Evolutionary conservation across 2,329 filamentous ascomycete species (phyloP).

Genomic region (Calonectria ilicicola): DNA sequence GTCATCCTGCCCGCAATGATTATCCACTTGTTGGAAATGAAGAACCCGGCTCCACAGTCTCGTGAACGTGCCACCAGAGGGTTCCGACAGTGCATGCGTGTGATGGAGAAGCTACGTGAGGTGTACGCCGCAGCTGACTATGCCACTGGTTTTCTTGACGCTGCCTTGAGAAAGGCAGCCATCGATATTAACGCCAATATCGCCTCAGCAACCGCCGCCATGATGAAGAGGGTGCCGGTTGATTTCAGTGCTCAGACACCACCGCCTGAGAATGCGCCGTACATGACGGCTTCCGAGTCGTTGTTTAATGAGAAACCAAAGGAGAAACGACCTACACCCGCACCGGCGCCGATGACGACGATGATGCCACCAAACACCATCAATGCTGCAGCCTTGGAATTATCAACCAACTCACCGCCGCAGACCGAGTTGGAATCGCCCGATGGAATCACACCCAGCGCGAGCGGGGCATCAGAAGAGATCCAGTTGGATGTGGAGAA

Average conservation of each 20-base stretch:
- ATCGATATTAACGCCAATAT: conserved; percentile 71
- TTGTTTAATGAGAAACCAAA: conserved; percentile 50
- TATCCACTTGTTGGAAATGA: conserved; percentile 93
- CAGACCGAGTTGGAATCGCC: conserved; percentile 57
- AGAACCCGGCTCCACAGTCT: conserved; percentile 79
- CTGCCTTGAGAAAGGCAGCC: conserved; percentile 87
- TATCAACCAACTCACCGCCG: conserved; percentile 56
- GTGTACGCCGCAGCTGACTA: conserved; percentile 96
- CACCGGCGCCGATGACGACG: conserved; percentile 27
- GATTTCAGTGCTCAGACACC: conserved; percentile 61
- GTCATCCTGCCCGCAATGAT: conserved; percentile 93
- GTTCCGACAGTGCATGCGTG: conserved; percentile 92
- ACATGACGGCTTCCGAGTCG: conserved; percentile 56
- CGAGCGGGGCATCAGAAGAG: conserved; percentile 58
- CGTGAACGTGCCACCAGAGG: conserved; percentile 81
- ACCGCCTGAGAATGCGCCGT: conserved; percentile 63
- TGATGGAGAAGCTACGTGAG: conserved; percentile 88
- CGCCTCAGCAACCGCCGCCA: conserved; percentile 46
- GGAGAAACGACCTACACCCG: conserved; percentile 28
- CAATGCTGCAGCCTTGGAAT: conserved; percentile 51
- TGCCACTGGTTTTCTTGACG: conserved; percentile 93
- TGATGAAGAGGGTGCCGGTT: conserved; percentile 52
- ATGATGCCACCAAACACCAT: conserved; percentile 54
- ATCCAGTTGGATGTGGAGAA: conserved; percentile 49
- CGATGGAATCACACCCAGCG: conserved; percentile 57